phyloP scores from a whole-genome alignment of 2,329 filamentous ascomycete genomes.

The Trichoderma gracile region DNA sequence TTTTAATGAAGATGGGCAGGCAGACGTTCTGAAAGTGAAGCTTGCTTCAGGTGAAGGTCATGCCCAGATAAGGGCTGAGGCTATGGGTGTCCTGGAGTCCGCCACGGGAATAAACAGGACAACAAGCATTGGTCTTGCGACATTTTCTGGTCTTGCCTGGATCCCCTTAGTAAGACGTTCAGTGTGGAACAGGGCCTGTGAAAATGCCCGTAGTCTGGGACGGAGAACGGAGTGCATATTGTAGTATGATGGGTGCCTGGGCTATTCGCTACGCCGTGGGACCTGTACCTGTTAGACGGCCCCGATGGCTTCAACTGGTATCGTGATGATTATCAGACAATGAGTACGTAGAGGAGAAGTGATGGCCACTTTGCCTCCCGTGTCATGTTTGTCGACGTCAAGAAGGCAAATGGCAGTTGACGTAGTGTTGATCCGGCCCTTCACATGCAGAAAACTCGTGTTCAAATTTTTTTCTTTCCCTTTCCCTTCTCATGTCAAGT shows the following conservation, averaged over 20 bases:
- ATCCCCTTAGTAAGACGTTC: neutral
- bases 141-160: neutral
- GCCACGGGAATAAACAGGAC: neutral
- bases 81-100: neutral
- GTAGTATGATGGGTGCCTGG: constrained; percentile 7
- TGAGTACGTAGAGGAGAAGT: too few relatives aligned
- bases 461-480: neutral
- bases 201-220: constrained; percentile 16
- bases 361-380: too few relatives aligned
- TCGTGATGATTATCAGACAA: neutral
- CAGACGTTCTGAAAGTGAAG: neutral
- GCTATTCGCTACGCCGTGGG: constrained; percentile 4
- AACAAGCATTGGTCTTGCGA: neutral
- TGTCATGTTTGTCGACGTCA: too few relatives aligned
- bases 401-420: too few relatives aligned
- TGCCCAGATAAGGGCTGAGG: neutral
- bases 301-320: neutral
- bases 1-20: constrained; percentile 7
- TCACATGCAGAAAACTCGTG: neutral
- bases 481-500: neutral
- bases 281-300: neutral
- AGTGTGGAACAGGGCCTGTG: constrained; percentile 7
- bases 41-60: constrained; percentile 16
- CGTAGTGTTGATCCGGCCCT: too few relatives aligned
- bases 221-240: constrained; percentile 15